phyloP scores from a whole-genome alignment of 2,329 filamentous ascomycete species.

The Stagonosporopsis cucurbitacearum region DNA sequence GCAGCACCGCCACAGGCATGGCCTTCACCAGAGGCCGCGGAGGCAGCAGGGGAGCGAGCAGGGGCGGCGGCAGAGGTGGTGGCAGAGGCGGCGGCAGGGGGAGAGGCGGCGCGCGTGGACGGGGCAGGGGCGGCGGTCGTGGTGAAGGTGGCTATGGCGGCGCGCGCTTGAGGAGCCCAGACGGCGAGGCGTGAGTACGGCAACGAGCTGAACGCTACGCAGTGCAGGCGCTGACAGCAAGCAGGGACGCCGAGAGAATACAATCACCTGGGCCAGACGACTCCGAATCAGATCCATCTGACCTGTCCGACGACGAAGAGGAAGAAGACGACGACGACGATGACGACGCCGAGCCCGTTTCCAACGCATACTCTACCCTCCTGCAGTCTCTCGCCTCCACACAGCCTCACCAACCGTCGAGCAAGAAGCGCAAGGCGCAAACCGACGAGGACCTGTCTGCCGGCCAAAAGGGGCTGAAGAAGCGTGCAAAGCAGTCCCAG shows the following conservation, averaged over 20 bases:
- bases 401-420: conserved; percentile 51
- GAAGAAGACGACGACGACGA: conserved; percentile 21
- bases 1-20: conserved; percentile 17
- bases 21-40: conserved; percentile 25
- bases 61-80: conserved; percentile 1
- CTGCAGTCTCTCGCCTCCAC: conserved; percentile 60
- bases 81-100: conserved; percentile 21
- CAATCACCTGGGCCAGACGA: conserved; percentile 32
- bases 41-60: conserved; percentile 1
- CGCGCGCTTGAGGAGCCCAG: conserved; percentile 37
- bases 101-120: conserved; percentile 34
- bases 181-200: conserved; percentile 41
- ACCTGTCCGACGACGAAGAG: conserved; percentile 36
- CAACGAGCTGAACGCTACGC: conserved; percentile 7
- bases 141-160: conserved; percentile 38
- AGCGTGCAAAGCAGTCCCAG: conserved; percentile 8
- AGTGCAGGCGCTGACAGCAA: conserved; percentile 21
- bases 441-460: conserved; percentile 19
- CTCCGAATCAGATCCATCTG: conserved; percentile 31
- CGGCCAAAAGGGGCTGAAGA: not conserved
- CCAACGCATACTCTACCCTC: conserved; percentile 62
- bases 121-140: conserved; percentile 35
- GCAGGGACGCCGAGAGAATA: conserved; percentile 22
- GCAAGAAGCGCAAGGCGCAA: conserved; percentile 62
- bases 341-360: conserved; percentile 32